Conservation (phyloP, 768 basidiomycete genomes). For the Pisolithus orientalis region DNA sequence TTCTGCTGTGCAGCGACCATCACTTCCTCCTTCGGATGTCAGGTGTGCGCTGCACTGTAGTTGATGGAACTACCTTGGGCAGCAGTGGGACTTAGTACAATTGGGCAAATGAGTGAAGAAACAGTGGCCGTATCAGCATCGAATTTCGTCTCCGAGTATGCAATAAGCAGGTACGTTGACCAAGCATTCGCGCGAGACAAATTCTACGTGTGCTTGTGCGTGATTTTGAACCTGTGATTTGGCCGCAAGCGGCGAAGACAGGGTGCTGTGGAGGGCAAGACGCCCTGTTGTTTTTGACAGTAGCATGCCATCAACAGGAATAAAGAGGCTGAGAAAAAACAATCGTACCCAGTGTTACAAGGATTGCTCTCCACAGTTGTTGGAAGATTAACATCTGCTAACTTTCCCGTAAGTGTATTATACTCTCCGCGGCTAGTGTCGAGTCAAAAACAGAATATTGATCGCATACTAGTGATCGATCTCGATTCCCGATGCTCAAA, state of each 20-base stretch:
- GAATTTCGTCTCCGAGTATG: slow-evolving; percentile 82
- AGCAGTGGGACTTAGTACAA: slow-evolving; percentile 8
- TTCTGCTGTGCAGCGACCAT: slow-evolving; percentile 35
- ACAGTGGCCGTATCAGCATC: slow-evolving; percentile 50
- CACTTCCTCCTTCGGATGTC: slow-evolving; percentile 53
- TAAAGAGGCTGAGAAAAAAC: not conserved
- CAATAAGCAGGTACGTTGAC: slow-evolving; percentile 94
- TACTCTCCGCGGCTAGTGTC: slow-evolving; percentile 68
- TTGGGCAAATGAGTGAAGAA: not conserved
- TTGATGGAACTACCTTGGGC: slow-evolving; percentile 57
- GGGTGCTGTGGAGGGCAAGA: slow-evolving; percentile 42
- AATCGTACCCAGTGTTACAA: slow-evolving; percentile 51
- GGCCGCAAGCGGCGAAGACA: slow-evolving; percentile 49
- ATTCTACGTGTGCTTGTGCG: slow-evolving; percentile 55
- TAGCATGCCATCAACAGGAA: not conserved
- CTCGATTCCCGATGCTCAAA: slow-evolving; percentile 62
- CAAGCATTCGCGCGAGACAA: slow-evolving; percentile 85
- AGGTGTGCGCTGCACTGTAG: slow-evolving; percentile 58
- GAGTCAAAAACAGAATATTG: slow-evolving; percentile 54
- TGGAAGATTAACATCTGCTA: slow-evolving; percentile 73
- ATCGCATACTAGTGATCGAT: slow-evolving; percentile 87
- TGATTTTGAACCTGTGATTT: slow-evolving; percentile 1
- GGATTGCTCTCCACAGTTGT: slow-evolving; percentile 72
- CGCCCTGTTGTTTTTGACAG: slow-evolving; percentile 50
- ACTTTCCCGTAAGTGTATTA: slow-evolving; percentile 61